These are phyloP conservation scores for Linderina pennispora DNA, from an alignment of 192 early-diverging fungal species.

Conservation along the genomic window DNA sequence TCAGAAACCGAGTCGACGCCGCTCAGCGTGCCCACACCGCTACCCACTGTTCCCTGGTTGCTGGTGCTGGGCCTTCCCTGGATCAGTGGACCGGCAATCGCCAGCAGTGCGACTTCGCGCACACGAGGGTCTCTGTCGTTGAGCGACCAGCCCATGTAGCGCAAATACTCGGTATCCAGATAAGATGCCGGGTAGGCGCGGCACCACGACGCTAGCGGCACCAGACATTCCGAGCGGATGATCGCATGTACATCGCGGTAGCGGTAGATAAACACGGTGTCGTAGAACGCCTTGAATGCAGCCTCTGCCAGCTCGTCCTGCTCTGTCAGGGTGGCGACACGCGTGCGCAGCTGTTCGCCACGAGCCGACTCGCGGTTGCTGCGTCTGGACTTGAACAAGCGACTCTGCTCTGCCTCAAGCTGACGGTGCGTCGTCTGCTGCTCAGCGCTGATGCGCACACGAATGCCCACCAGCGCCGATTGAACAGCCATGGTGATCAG, in stretches of 20 bases:
- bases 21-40: slow-evolving; percentile 73
- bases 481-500: slow-evolving; percentile 60
- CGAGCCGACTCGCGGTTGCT: slow-evolving; percentile 8
- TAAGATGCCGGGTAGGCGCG: slow-evolving; percentile 61
- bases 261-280: slow-evolving; percentile 83
- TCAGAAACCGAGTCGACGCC: slow-evolving; percentile 56
- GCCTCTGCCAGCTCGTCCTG: slow-evolving; percentile 55
- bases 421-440: slow-evolving; percentile 64
- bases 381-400: not conserved
- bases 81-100: slow-evolving; percentile 51
- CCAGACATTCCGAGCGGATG: slow-evolving; percentile 80
- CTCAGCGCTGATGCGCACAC: slow-evolving; percentile 53
- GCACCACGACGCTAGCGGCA: slow-evolving; percentile 78
- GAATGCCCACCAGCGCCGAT: slow-evolving; percentile 61
- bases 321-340: slow-evolving; percentile 37
- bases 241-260: slow-evolving; percentile 81
- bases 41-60: slow-evolving; percentile 59
- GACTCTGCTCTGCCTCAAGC: slow-evolving; percentile 52
- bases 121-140: slow-evolving; percentile 73
- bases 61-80: slow-evolving; percentile 53
- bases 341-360: slow-evolving; percentile 15
- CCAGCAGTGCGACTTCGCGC: slow-evolving; percentile 64
- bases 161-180: slow-evolving; percentile 65
- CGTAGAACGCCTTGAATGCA: slow-evolving; percentile 69
- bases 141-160: slow-evolving; percentile 84